Evolutionary conservation across 2,329 filamentous ascomycete species (phyloP).

Genomic region (Pezizomycotina sp.): DNA sequence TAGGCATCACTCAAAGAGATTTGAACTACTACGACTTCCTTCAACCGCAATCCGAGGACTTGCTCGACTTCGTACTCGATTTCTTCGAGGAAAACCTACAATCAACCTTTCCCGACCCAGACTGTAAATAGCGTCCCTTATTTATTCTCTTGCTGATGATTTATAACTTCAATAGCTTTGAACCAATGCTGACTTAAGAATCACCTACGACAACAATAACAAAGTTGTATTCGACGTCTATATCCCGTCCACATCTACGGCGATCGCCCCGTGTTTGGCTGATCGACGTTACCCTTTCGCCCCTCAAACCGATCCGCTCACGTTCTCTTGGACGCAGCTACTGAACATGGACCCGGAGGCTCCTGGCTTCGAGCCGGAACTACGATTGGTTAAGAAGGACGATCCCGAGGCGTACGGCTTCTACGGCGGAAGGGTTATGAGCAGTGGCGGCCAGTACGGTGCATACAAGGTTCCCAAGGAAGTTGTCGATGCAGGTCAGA

Average conservation of each 20-base stretch:
- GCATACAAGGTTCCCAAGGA: conserved; percentile 92
- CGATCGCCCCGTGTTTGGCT: conserved; percentile 62
- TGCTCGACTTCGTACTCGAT: conserved; percentile 51
- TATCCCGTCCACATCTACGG: conserved; percentile 48
- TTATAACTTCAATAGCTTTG: too few relatives aligned
- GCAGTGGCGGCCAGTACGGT: conserved; percentile 71
- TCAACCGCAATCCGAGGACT: conserved; percentile 41
- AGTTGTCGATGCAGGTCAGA: conserved; percentile 40
- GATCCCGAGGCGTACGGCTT: conserved; percentile 84
- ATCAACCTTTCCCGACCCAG: conserved; percentile 63
- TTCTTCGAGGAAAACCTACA: conserved; percentile 64
- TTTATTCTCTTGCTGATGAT: neutral
- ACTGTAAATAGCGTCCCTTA: conserved; percentile 32
- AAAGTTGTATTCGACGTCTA: conserved; percentile 73
- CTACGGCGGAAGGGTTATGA: too few relatives aligned
- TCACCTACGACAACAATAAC: neutral
- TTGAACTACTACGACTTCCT: conserved; percentile 82
- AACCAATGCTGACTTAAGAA: too few relatives aligned
- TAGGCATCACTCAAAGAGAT: conserved; percentile 78
- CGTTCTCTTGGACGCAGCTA: conserved; percentile 83
- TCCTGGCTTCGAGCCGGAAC: conserved; percentile 50
- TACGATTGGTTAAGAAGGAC: conserved; percentile 64
- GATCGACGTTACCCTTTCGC: conserved; percentile 92
- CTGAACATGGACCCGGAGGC: conserved; percentile 41
- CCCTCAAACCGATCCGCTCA: conserved; percentile 64